Base-by-base conservation (phyloP, 2,329 filamentous ascomycete species). In the Neoarthrinium moseri region DNA sequence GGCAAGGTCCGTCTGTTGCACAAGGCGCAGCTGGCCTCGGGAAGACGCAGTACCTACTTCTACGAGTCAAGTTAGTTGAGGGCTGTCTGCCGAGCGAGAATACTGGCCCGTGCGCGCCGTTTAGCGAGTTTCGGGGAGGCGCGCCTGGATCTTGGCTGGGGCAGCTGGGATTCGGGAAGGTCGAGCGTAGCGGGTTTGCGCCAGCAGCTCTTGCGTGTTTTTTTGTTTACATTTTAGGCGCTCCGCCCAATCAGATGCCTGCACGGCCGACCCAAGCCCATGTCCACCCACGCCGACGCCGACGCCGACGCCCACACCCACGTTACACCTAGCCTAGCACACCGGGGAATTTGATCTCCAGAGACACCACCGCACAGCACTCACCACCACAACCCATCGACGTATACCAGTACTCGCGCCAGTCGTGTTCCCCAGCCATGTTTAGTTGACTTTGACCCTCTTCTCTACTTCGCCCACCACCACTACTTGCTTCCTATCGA, bases 211-310 rank as follows among this genome's bases (percentile, higher is more conserved):
- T 30, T 23, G 32, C 41, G 41, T 36, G 41, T 44, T 44, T 44
- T 38, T 35, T 44, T 44, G 41, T 44, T 44, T 44, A 44, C 41
- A 44, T 44, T 23, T 22, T 18, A 13, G 41, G 5, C 13, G 10
- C 22, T 8, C n/a, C 13, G 15, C 21, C 41, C 41, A 44, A 44
- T 44, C 30, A 44, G 13, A 17, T 26, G 21, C 13, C 21, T 13
- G 6, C 30, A 44, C 15, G 22, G 30, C 22, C 1, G 8, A 35
- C n/a, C 32, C 21, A 18, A 26, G 29, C 6, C 37, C 37, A n/a
- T n/a, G 17, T 26, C 37, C 23, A 17, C 37, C 23, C 37, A 29
- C 37, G 30, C 37, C 24, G 22, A 17, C n/a, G n/a, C 18, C n/a
- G n/a, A n/a, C n/a, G n/a, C n/a, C n/a, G n/a, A n/a, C n/a, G n/a